Evolutionary conservation across 352 stramenopile species (phyloP), one percentile per base, ranked within the genome.

Genomic region (Phytophthora capsici): DNA sequence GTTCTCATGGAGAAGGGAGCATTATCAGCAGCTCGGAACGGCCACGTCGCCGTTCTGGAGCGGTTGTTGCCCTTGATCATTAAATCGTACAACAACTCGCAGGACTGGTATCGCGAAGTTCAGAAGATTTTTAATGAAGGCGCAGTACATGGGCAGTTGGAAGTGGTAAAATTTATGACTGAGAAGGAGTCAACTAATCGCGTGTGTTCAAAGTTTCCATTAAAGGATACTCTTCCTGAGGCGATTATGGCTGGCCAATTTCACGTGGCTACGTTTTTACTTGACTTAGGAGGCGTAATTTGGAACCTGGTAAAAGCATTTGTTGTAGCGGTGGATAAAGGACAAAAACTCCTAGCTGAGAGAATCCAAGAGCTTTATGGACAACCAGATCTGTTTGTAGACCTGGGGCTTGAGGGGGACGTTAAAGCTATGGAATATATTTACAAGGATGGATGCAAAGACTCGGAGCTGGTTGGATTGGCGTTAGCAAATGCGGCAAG

Each of bases 81-180:
- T 14, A 16, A 26, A 30, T 3, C 13, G 9, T 4, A 1, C 28
- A 46, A 25, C n/a, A 25, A 19, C 8, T 34, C 9, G 26, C 9
- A 23, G 8, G 17, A 20, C 9, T 52, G 28, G 40, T 52, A 37
- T 8, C 1, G 0, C 5, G 14, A 12, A 2, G 19, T 36, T 13
- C 28, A n/a, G 3, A 16, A 19, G 14, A 13, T 52, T 36, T 2
- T 52, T 6, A 19, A 46, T 36, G 28, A 26, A 17, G 28, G 25
- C 6, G 37, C 41, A 5, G 12, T 6, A 4, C 44, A 61, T 23
- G 28, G 53, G 14, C 53, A 61, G 8, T 17, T 52, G 3, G 6
- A 45, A 4, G 19, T 61, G 14, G 53, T 52, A 19, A 19, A 46
- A 25, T 61, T 45, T 1, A 52, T 52, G 53, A 16, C 52, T 6